phyloP scores from a whole-genome alignment of 371 early-diverging fungal genomes.

The Rhizopus microsporus region DNA sequence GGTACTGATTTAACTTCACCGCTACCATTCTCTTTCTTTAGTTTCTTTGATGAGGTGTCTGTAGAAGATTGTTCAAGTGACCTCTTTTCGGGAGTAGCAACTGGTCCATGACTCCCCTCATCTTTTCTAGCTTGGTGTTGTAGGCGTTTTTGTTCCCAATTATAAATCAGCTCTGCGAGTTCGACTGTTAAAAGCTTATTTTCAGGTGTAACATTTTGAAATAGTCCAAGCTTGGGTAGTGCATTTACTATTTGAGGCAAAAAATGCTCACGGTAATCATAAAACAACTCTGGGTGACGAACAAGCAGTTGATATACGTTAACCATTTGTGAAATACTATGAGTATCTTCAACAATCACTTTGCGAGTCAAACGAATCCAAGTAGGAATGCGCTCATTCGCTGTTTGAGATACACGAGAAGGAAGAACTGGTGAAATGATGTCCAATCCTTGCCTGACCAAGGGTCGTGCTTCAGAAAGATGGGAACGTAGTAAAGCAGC shows the following conservation, averaged over 20 bases:
- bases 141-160: slow-evolving; percentile 80
- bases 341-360: slow-evolving; percentile 89
- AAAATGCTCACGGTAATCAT: slow-evolving; percentile 85
- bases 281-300: slow-evolving; percentile 87
- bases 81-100: slow-evolving; percentile 11
- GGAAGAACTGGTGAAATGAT: slow-evolving; percentile 90
- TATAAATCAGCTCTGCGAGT: slow-evolving; percentile 83
- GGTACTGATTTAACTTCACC: slow-evolving; percentile 31
- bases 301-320: slow-evolving; percentile 91
- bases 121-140: slow-evolving; percentile 16
- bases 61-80: neutral
- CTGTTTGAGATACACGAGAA: slow-evolving; percentile 64
- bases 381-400: slow-evolving; percentile 64
- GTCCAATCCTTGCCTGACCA: slow-evolving; percentile 95
- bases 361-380: slow-evolving; percentile 91
- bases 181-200: slow-evolving; percentile 87
- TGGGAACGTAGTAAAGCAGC: slow-evolving; percentile 87
- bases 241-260: slow-evolving; percentile 86
- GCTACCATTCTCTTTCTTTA: slow-evolving; percentile 12
- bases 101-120: slow-evolving; percentile 4
- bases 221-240: slow-evolving; percentile 82
- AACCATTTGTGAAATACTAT: slow-evolving; percentile 84
- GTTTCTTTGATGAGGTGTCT: slow-evolving; percentile 35
- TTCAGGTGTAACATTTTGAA: slow-evolving; percentile 85
- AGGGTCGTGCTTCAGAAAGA: slow-evolving; percentile 76